phyloP scores from a whole-genome alignment of 2,329 filamentous ascomycete genomes.

The Bipolaris zeicola region DNA sequence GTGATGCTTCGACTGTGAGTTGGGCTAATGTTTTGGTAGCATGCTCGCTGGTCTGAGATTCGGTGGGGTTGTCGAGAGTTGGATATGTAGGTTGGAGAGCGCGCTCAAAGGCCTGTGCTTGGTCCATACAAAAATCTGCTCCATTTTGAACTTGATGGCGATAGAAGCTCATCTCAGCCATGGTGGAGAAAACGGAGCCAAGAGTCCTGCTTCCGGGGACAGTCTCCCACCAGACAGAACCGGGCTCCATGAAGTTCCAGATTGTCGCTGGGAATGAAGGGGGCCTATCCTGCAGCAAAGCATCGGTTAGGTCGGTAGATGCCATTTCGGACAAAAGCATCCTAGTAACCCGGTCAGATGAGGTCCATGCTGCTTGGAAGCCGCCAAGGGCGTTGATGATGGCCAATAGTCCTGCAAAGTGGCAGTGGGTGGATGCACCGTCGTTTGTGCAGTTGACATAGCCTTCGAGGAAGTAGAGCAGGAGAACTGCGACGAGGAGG shows the following conservation, averaged over 20 bases:
- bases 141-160: conserved; percentile 5
- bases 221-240: conserved; percentile 20
- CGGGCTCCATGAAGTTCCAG: conserved; percentile 15
- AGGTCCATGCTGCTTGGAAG: conserved; percentile 10
- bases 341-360: conserved; percentile 12
- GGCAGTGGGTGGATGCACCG: conserved; percentile 20
- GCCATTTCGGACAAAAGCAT: conserved; percentile 24
- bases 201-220: conserved; percentile 7
- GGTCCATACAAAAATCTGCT: neutral
- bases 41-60: neutral
- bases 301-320: conserved; percentile 22
- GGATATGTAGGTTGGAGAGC: conserved; percentile 11
- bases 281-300: conserved; percentile 16
- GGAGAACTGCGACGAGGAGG: conserved; percentile 19
- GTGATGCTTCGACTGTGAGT: conserved; percentile 2
- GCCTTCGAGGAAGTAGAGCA: conserved; percentile 23
- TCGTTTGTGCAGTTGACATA: conserved; percentile 19
- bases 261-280: conserved; percentile 16
- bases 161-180: conserved; percentile 16
- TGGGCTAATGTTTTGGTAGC: neutral
- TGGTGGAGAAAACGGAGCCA: conserved; percentile 4
- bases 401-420: conserved; percentile 62
- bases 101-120: conserved; percentile 7
- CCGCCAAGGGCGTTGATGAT: conserved; percentile 77
- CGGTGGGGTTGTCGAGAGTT: neutral